Conservation (phyloP, 2,329 filamentous ascomycete species). For the Calycina herbarum region DNA sequence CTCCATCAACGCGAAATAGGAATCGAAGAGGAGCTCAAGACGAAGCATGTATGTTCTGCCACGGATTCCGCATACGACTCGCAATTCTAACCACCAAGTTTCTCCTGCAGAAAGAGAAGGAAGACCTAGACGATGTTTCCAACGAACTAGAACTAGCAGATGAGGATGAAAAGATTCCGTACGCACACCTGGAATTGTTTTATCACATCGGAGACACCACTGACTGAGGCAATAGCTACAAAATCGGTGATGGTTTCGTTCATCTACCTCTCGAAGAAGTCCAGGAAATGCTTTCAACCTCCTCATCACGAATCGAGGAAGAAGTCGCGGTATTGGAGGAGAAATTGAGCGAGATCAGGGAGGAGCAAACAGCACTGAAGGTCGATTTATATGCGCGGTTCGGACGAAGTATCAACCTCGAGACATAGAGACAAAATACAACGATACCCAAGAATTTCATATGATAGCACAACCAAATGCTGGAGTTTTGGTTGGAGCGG, state of each 20-base stretch:
- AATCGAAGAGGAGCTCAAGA: conserved; percentile 77
- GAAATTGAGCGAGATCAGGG: conserved; percentile 69
- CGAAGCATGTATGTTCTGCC: conserved; percentile 65
- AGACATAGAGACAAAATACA: conserved; percentile 59
- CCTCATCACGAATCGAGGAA: conserved; percentile 71
- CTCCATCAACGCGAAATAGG: conserved; percentile 82
- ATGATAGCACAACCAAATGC: neutral
- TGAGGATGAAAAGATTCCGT: conserved; percentile 93
- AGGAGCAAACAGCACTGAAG: conserved; percentile 89
- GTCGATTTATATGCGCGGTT: conserved; percentile 92
- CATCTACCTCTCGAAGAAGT: conserved; percentile 81
- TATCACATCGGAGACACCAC: neutral
- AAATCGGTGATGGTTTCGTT: conserved; percentile 95
- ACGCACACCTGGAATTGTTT: conserved; percentile 29
- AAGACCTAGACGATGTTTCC: conserved; percentile 91
- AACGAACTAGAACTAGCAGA: conserved; percentile 91
- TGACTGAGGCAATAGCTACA: conserved; percentile 65
- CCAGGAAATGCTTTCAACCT: conserved; percentile 76
- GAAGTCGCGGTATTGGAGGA: conserved; percentile 77
- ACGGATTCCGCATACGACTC: neutral
- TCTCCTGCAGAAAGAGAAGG: conserved; percentile 87
- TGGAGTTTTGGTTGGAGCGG: neutral
- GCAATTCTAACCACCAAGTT: neutral
- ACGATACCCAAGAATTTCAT: conserved; percentile 25
- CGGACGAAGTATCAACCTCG: conserved; percentile 94